Base-by-base conservation (phyloP, 192 early-diverging fungal genomes). In the Entomortierella lignicola region DNA sequence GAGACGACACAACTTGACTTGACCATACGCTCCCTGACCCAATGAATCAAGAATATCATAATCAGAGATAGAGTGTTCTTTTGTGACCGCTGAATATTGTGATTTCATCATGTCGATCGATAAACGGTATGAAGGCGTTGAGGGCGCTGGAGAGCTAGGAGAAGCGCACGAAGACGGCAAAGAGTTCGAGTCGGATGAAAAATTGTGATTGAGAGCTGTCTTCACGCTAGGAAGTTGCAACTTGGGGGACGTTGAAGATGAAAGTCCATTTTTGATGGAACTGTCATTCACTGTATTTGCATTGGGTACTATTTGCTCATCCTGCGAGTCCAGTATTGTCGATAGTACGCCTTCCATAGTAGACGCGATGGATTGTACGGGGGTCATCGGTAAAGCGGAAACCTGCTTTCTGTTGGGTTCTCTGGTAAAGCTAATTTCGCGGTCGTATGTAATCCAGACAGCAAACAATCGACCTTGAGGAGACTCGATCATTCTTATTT, bases 1-100 rank as follows among this genome's bases (percentile, higher is more conserved):
- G 37, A 86, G 75, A 15, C 71, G 69, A 27, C 85, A 91, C 13
- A 88, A 72, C 55, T 88, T 85, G 32, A 95, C 94, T 55, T 90
- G 77, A 8, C 91, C 92, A 63, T 92, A 93, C 21, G 92, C 90
- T 27, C 93, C 93, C 65, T 86, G 77, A 20, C 93, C 93, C n/a
- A 95, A 67, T 2, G 73, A 73, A 43, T 86, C 81, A 0, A 91
- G 47, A 53, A 89, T 90, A 8, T 87, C 77, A 69, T 88, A 94
- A 43, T 92, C 89, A 43, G 84, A 64, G 63, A 92, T 88, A 25
- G 42, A 58, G 39, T 63, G 84, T 30, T 23, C 37, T 12, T 67
- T 47, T 10, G 84, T 88, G 43, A 85, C 72, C 20, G 85, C 85
- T 30, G 85, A 88, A 13, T 89, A 86, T 43, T 69, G 72, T 13